These are phyloP conservation scores for Candida railenensis DNA, from an alignment of 805 yeast genomes.

Conservation along the genomic window DNA sequence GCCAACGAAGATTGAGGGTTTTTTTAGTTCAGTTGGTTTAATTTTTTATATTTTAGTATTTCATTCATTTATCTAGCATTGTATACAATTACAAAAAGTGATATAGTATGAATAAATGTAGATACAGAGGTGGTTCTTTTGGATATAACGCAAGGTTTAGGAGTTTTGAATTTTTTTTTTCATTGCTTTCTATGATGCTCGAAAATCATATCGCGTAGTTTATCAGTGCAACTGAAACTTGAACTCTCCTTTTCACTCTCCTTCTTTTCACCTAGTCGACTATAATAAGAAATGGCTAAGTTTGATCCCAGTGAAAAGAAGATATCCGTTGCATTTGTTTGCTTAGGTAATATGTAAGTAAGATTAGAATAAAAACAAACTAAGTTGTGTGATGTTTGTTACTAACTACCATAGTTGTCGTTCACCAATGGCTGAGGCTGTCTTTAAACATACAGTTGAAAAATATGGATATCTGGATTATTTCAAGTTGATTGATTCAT, in stretches of 20 bases:
- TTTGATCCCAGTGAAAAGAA: slow-evolving; percentile 19
- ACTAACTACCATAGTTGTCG: slow-evolving; percentile 60
- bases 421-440: slow-evolving; percentile 98
- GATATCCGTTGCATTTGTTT: slow-evolving; percentile 80
- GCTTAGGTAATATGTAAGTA: slow-evolving; percentile 83
- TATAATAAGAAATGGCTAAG: slow-evolving; percentile 13
- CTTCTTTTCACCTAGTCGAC: background rate
- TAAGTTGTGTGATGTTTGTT: background rate
- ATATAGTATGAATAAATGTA: too few species aligned
- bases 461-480: slow-evolving; percentile 41
- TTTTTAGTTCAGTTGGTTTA: background rate
- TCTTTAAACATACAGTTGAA: slow-evolving; percentile 65
- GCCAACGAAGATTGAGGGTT: slow-evolving; percentile 4
- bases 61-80: background rate
- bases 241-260: background rate
- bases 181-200: too few species aligned
- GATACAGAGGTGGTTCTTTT: too few species aligned
- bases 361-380: slow-evolving; percentile 3
- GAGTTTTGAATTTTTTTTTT: too few species aligned
- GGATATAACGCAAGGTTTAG: too few species aligned
- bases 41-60: slow-evolving; percentile 3
- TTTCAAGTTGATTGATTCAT: slow-evolving; percentile 73
- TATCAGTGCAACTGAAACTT: background rate
- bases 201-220: background rate
- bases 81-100: background rate